Evolutionary conservation across 352 stramenopile species (phyloP), one percentile per base, ranked within the genome.

Genomic region (Paralagenidium karlingii): DNA sequence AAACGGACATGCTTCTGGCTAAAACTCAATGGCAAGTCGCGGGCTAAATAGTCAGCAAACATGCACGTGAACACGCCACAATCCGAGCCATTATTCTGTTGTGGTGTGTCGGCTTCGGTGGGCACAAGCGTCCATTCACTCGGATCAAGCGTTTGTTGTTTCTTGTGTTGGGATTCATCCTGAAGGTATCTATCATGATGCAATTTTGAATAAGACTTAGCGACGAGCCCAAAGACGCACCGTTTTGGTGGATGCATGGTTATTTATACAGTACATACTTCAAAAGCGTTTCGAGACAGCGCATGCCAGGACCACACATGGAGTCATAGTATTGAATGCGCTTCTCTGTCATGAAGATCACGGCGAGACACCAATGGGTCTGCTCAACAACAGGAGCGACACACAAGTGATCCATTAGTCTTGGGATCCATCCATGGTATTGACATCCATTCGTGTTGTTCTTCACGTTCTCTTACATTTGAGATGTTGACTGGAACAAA

Each of bases 291-390:
- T 88, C 64, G 10, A 92, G 57, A 40, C 75, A 89, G n/a, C 53
- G 47, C 11, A 57, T 41, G n/a, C 78, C 78, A 8, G 58, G 64
- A 19, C 78, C 78, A 15, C 60, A 62, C 78, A 92, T 92, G 15
- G 75, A 89, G 47, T 92, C 78, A 34, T 63, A 92, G 56, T 92
- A 92, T 43, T 92, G 78, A 40, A 92, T 92, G n/a, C 69, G 68
- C 49, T 89, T 92, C 40, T 89, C 78, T 1, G 64, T 64, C 73
- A 92, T 80, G 49, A 77, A 84, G 43, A 92, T 87, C 36, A 87
- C 75, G 18, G 78, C 78, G 38, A 92, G 62, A 38, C 75, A 89
- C 78, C 78, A 92, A 38, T 92, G 78, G 16, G 78, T 84, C 78
- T 92, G 34, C 9, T 36, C 0, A 53, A 43, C 4, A 29, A 5